These are phyloP conservation scores for Dryas alaskensis DNA, from an alignment of 306 rosid genomes.

Conservation along the genomic window DNA sequence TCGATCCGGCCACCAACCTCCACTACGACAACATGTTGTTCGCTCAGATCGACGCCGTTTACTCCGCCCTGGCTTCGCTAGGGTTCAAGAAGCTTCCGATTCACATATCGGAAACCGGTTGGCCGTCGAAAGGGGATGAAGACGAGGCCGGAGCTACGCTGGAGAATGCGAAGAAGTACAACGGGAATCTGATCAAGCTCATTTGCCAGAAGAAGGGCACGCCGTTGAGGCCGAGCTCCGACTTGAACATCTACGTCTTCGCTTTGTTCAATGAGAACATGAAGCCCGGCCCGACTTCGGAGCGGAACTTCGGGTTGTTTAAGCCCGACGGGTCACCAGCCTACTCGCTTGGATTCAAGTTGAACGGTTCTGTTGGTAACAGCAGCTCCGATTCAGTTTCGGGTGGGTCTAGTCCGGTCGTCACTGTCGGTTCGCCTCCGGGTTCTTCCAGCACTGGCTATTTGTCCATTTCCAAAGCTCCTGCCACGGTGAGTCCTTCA, in stretches of 20 bases:
- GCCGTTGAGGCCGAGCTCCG: constrained; percentile 65
- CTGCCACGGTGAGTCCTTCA: constrained; percentile 34
- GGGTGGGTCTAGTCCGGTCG: not conserved
- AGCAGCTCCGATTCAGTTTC: constrained; percentile 14
- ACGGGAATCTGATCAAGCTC: constrained; percentile 67
- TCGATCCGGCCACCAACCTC: constrained; percentile 64
- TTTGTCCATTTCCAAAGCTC: constrained; percentile 73
- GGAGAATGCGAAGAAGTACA: constrained; percentile 87
- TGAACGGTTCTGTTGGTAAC: constrained; percentile 24
- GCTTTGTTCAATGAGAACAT: constrained; percentile 90
- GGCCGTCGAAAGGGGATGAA: constrained; percentile 94
- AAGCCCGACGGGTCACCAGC: constrained; percentile 84
- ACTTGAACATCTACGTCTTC: constrained; percentile 83
- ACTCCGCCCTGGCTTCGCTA: constrained; percentile 48
- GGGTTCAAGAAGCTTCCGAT: constrained; percentile 71
- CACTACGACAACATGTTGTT: constrained; percentile 90
- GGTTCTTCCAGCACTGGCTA: constrained; percentile 62
- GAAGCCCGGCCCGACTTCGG: constrained; percentile 96
- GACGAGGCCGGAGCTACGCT: constrained; percentile 77
- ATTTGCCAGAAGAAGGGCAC: constrained; percentile 63
- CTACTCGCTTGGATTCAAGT: constrained; percentile 50
- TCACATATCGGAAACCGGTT: constrained; percentile 95
- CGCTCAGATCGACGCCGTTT: constrained; percentile 94
- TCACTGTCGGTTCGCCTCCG: not conserved
- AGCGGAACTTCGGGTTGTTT: constrained; percentile 84